Conservation (phyloP, 228 moss, liverwort and hornwort genomes). For the Sphagnum magellanicum region DNA sequence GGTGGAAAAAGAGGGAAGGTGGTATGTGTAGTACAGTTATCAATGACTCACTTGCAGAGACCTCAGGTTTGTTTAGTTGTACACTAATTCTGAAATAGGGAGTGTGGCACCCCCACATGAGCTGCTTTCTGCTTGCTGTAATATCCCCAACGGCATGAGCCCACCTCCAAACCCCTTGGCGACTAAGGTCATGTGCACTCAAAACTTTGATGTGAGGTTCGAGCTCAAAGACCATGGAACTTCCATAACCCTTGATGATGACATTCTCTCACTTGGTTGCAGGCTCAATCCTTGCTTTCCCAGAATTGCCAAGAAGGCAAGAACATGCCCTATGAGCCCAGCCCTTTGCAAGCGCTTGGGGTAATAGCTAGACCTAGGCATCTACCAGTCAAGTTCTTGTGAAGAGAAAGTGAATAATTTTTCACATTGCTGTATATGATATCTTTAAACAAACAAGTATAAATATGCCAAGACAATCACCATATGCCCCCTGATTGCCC, state of each 20-base stretch:
- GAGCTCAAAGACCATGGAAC: conserved; percentile 51
- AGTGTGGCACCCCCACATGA: conserved; percentile 78
- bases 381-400: too few relatives aligned
- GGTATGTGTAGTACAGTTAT: background rate
- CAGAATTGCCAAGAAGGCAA: background rate
- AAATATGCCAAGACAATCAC: too few relatives aligned
- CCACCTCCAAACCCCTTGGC: conserved; percentile 47
- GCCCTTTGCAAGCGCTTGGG: too few relatives aligned
- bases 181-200: conserved; percentile 51
- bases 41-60: conserved; percentile 70
- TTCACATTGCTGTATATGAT: too few relatives aligned
- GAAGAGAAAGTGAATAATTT: too few relatives aligned
- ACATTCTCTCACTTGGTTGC: conserved; percentile 29
- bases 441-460: too few relatives aligned
- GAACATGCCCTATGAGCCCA: too few relatives aligned
- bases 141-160: conserved; percentile 64
- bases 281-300: background rate
- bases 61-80: conserved; percentile 62
- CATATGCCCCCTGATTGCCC: too few relatives aligned
- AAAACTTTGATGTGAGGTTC: conserved; percentile 39
- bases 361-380: too few relatives aligned
- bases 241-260: conserved; percentile 17
- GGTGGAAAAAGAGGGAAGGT: background rate
- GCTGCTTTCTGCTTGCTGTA: conserved; percentile 76
- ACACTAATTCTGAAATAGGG: conserved; percentile 59